Conservation (phyloP, 2,329 filamentous ascomycete species). For the Phaeosphaeria sp. region DNA sequence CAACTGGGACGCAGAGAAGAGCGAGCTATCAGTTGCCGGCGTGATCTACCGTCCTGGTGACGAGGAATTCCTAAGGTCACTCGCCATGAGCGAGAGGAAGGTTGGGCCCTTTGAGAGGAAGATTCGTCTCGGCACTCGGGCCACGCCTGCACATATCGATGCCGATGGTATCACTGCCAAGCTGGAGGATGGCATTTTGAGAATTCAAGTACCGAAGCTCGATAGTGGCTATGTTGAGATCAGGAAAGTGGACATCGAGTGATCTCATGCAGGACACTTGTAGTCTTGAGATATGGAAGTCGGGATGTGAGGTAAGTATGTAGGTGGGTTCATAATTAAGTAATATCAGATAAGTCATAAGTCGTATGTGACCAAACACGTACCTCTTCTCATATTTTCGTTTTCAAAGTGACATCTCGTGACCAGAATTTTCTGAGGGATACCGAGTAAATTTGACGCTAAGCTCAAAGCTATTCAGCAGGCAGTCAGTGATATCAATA, state of each 20-base stretch:
- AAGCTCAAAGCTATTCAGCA: too few species aligned
- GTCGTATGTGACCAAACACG: neutral
- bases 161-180: conserved; percentile 72
- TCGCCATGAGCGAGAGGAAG: conserved; percentile 71
- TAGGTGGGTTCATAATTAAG: neutral
- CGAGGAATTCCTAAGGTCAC: conserved; percentile 69
- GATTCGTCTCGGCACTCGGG: conserved; percentile 64
- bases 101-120: conserved; percentile 77
- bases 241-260: conserved; percentile 60
- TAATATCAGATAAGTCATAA: neutral
- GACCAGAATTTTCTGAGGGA: too few species aligned
- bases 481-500: too few species aligned
- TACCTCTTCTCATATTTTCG: too few species aligned
- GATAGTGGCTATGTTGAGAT: conserved; percentile 65
- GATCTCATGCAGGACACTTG: conserved; percentile 13
- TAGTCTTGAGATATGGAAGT: neutral
- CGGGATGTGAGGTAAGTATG: neutral
- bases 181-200: conserved; percentile 78
- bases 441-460: too few species aligned
- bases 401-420: too few species aligned
- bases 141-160: conserved; percentile 68
- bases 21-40: conserved; percentile 70
- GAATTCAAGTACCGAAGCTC: conserved; percentile 77
- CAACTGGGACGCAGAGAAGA: conserved; percentile 75
- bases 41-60: conserved; percentile 75